Base-by-base conservation (phyloP, 495 filamentous ascomycete genomes). In the Aspergillus conjunctus region DNA sequence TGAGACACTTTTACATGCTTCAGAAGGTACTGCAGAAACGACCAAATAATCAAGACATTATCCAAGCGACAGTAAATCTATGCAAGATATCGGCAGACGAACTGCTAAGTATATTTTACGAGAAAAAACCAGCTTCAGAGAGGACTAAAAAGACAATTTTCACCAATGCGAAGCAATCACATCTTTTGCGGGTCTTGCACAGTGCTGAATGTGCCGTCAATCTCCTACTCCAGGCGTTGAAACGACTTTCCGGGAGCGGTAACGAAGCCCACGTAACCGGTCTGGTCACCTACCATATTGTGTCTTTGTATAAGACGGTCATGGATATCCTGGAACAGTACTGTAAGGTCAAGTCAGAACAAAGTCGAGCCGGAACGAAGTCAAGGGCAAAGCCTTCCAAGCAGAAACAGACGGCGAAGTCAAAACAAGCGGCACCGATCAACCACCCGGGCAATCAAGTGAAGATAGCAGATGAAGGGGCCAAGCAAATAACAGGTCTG, bases 221-320 rank as follows among this genome's bases (percentile, higher is more conserved):
- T 1, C 59, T 74, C 45, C 56, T 73, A 1, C 60, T 70, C 17
- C 64, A 71, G 33, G 68, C 69, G 1, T 50, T 81, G 20, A 69
- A 73, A 26, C 79, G 74, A 51, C 39, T 81, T 0, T 57, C 69
- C 4, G 49, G 32, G 7, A 64, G 61, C 1, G 61, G 66, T 6
- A 43, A 65, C 20, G 63, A 59, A 0, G 50, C 20, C 7, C 53
- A 59, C n/a, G 62, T 63, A 21, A 59, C 59, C 12, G 64, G 61
- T 1, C 69, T 74, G 11, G 31, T 81, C 26, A 65, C 58, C 1
- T 82, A 80, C 64, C 71, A 73, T 31, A 56, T 82, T 8, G 75
- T 76, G 12, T 66, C 62, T 30, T 66, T 82, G 14, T 81, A 77
- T 54, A 71, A 78, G 34, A 70, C 71, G 17, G 67, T 63, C 7